Evolutionary conservation across 257 asterid species (phyloP).

Genomic region (Solanum clarkiae): DNA sequence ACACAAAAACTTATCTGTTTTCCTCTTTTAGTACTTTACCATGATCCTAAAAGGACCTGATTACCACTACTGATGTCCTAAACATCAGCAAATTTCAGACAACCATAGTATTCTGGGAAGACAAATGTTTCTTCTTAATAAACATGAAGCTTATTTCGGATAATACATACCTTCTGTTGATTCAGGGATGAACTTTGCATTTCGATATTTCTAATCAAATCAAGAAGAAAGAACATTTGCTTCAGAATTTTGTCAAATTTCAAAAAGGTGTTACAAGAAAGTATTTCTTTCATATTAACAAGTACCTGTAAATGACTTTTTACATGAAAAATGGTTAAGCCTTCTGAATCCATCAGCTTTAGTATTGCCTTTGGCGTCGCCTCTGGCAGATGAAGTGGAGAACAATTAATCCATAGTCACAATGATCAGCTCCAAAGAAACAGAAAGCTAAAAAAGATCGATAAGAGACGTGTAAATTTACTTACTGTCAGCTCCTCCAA

Average conservation of each 20-base stretch:
- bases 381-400: conserved; percentile 25
- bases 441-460: neutral
- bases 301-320: conserved; percentile 92
- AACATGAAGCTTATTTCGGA: neutral
- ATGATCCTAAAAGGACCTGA: no score
- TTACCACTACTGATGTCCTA: no score
- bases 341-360: conserved; percentile 77
- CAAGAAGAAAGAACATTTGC: neutral
- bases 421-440: neutral
- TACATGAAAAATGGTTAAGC: conserved; percentile 86
- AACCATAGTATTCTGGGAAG: neutral
- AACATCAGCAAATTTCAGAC: no score
- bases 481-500: conserved; percentile 94
- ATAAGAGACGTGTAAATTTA: neutral
- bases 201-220: conserved; percentile 64
- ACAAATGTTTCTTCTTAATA: neutral
- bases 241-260: neutral
- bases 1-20: no score
- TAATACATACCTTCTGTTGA: conserved; percentile 47
- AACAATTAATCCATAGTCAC: neutral
- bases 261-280: neutral
- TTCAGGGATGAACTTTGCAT: conserved; percentile 56
- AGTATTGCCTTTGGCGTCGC: conserved; percentile 94
- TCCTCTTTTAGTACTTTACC: no score
- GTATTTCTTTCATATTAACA: neutral